A percentile compares a stretch with the other conserved stretches of the same genome.
Conservation (phyloP, 768 basidiomycete genomes). For the Tulasnella sp. region DNA sequence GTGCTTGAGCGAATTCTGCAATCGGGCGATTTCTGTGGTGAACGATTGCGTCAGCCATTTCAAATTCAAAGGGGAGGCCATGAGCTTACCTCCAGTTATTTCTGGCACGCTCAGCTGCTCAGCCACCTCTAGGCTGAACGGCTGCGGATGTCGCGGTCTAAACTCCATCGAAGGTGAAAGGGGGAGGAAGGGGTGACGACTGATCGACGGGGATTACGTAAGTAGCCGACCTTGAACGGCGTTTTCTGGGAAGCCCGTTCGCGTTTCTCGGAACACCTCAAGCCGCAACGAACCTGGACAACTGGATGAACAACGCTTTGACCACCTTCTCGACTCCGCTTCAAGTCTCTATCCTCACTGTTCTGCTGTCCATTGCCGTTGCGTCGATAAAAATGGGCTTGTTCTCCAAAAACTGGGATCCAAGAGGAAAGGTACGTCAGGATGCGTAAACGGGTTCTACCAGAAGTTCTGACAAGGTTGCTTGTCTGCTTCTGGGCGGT, state of each 20-base stretch:
- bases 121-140: conserved; percentile 60
- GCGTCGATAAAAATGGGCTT: conserved; percentile 1
- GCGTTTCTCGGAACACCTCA: neutral
- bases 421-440: conserved; percentile 32
- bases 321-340: neutral
- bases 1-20: conserved; percentile 58
- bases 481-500: neutral
- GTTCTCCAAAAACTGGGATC: conserved; percentile 34
- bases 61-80: neutral
- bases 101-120: conserved; percentile 49
- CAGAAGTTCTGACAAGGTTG: neutral
- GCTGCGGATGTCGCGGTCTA: conserved; percentile 54
- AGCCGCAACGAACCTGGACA: neutral
- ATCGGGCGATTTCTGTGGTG: conserved; percentile 58
- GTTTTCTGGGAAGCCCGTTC: neutral
- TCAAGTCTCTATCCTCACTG: neutral
- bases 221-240: too few species aligned
- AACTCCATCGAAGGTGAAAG: conserved; percentile 13
- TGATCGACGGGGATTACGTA: too few species aligned
- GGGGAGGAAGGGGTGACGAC: too few species aligned
- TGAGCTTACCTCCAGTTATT: conserved; percentile 53
- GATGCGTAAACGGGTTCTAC: too few species aligned
- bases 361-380: neutral
- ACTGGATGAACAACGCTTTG: neutral
- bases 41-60: neutral